phyloP scores from a whole-genome alignment of 345 rosid genomes.

The Aethionema arabicum region DNA sequence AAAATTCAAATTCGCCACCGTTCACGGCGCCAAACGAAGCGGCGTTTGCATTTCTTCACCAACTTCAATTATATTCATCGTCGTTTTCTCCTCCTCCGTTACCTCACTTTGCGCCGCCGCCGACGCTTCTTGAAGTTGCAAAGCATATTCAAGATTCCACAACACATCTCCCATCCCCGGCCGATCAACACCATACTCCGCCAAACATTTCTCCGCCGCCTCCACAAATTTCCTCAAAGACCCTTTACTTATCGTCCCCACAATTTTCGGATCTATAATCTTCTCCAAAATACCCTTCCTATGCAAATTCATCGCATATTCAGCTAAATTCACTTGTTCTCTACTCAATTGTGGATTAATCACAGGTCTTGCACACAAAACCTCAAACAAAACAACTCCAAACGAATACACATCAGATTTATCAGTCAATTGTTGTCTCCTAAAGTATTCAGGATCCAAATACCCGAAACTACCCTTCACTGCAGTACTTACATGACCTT shows the following conservation, averaged over 20 bases:
- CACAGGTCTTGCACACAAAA: conserved; percentile 72
- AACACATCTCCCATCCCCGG: conserved; percentile 85
- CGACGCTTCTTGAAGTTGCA: conserved; percentile 74
- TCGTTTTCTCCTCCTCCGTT: conserved; percentile 47
- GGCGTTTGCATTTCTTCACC: conserved; percentile 27
- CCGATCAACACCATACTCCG: conserved; percentile 77
- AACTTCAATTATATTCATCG: conserved; percentile 31
- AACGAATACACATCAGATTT: conserved; percentile 91
- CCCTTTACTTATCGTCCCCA: conserved; percentile 45
- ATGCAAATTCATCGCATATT: conserved; percentile 75
- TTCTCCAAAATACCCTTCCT: conserved; percentile 58
- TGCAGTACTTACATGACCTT: conserved; percentile 78
- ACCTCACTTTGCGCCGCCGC: conserved; percentile 46
- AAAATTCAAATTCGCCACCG: not conserved
- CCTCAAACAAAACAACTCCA: conserved; percentile 83
- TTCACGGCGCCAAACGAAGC: conserved; percentile 19
- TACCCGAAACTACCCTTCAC: conserved; percentile 93
- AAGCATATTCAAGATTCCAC: conserved; percentile 81
- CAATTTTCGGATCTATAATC: conserved; percentile 60
- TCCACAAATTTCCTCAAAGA: conserved; percentile 64
- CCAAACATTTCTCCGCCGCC: conserved; percentile 85
- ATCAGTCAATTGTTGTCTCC: conserved; percentile 77
- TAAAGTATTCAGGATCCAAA: conserved; percentile 81
- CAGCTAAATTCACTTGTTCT: conserved; percentile 76
- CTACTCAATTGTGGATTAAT: conserved; percentile 60